Evolutionary conservation across 441 rosid species (phyloP).

Genomic region (Breynia disticha): DNA sequence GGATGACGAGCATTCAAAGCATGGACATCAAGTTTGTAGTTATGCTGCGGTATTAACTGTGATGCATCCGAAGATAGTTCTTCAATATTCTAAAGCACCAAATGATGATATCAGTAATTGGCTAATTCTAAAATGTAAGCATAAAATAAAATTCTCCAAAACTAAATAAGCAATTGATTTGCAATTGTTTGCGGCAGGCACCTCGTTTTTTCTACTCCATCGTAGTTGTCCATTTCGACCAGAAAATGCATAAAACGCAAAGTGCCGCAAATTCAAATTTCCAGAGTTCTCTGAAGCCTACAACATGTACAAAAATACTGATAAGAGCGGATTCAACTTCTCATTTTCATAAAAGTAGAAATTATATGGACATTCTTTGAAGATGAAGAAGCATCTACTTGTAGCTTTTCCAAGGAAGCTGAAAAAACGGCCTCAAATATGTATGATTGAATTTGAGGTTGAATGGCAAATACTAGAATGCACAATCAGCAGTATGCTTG

Average conservation of each 20-base stretch:
- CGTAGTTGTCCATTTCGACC: slow-evolving; percentile 62
- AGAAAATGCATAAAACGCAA: slow-evolving; percentile 89
- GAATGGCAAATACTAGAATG: too few relatives aligned
- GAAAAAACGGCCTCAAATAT: too few relatives aligned
- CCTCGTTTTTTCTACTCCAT: slow-evolving; percentile 96
- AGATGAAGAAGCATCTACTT: too few relatives aligned
- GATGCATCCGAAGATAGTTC: slow-evolving; percentile 66
- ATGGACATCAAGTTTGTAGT: slow-evolving; percentile 92
- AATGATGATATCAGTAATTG: slow-evolving; percentile 8
- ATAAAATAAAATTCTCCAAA: not conserved
- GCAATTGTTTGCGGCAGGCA: slow-evolving; percentile 10
- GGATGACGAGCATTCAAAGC: slow-evolving; percentile 84
- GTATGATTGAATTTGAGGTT: too few relatives aligned
- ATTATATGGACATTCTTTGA: too few relatives aligned
- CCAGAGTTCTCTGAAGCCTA: slow-evolving; percentile 81
- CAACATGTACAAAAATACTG: slow-evolving; percentile 12
- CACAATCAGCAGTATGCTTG: too few relatives aligned
- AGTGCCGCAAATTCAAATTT: slow-evolving; percentile 67
- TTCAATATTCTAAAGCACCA: slow-evolving; percentile 60
- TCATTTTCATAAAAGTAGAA: too few relatives aligned
- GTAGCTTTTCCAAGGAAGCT: too few relatives aligned
- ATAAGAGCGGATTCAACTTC: too few relatives aligned
- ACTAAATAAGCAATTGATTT: not conserved
- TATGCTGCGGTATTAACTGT: slow-evolving; percentile 87
- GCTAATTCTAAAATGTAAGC: not conserved